These are phyloP conservation scores for Hypoxylon sp. DNA, from an alignment of 2,329 filamentous ascomycete genomes.

Conservation along the genomic window DNA sequence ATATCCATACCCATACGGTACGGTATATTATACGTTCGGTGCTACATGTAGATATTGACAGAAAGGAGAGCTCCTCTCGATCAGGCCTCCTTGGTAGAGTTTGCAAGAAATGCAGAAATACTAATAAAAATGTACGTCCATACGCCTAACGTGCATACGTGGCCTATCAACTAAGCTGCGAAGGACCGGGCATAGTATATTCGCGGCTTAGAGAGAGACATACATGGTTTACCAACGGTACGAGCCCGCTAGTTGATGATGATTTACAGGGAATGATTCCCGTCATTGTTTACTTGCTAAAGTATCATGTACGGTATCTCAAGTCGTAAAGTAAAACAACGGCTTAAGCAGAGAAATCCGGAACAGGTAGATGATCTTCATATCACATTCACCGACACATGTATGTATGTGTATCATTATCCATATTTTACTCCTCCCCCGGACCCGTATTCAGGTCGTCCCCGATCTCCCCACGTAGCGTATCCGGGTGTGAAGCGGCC, in stretches of 20 bases:
- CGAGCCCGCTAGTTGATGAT: constrained; percentile 12
- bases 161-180: not conserved
- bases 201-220: not conserved
- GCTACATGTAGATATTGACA: not conserved
- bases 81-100: not conserved
- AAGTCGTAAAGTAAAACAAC: constrained; percentile 13
- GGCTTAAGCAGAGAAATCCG: constrained; percentile 14
- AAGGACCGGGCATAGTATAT: not conserved
- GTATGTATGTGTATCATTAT: constrained; percentile 24
- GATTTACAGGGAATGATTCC: constrained; percentile 16
- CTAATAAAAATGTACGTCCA: constrained; percentile 3
- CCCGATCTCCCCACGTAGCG: constrained; percentile 30
- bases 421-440: constrained; percentile 41
- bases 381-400: constrained; percentile 7
- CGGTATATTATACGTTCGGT: not conserved
- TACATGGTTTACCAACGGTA: not conserved
- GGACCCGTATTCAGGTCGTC: constrained; percentile 27
- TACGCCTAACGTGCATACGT: not conserved
- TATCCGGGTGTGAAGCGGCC: constrained; percentile 2
- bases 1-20: not conserved
- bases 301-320: not conserved
- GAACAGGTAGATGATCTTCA: constrained; percentile 23
- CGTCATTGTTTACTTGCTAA: constrained; percentile 9
- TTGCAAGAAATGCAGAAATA: not conserved
- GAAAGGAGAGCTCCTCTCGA: not conserved